These are phyloP conservation scores for Vigna hirtella DNA, from an alignment of 306 rosid species.

Conservation along the genomic window DNA sequence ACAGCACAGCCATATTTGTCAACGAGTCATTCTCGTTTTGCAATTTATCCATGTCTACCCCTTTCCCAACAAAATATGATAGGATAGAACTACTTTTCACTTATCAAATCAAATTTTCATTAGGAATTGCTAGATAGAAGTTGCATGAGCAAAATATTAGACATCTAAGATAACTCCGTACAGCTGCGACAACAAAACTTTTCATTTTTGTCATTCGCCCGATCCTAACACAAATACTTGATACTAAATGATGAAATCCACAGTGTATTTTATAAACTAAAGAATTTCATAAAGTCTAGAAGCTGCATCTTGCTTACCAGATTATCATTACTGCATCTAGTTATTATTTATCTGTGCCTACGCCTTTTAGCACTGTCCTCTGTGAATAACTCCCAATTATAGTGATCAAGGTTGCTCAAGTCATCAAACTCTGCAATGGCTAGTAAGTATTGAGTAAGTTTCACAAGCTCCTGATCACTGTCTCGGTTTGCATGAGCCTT, in stretches of 20 bases:
- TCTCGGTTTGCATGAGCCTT: conserved; percentile 93
- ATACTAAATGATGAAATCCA: conserved; percentile 40
- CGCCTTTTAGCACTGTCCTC: conserved; percentile 84
- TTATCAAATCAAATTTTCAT: conserved; percentile 35
- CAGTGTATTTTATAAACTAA: not conserved
- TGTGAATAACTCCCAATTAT: conserved; percentile 62
- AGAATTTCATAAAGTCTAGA: conserved; percentile 5
- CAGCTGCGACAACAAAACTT: conserved; percentile 34
- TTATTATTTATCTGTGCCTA: conserved; percentile 59
- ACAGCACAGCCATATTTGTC: not conserved
- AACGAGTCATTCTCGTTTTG: conserved; percentile 29
- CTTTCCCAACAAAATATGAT: not conserved
- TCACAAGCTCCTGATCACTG: conserved; percentile 83
- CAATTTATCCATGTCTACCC: conserved; percentile 3
- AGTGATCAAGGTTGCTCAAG: conserved; percentile 78
- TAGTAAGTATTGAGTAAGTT: conserved; percentile 86
- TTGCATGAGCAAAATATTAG: conserved; percentile 23
- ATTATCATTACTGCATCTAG: conserved; percentile 29
- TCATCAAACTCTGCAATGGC: conserved; percentile 94
- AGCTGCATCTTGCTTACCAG: conserved; percentile 39
- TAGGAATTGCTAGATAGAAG: conserved; percentile 19
- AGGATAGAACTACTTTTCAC: conserved; percentile 11
- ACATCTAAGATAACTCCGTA: conserved; percentile 27
- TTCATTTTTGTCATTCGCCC: conserved; percentile 27
- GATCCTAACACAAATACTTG: conserved; percentile 21